These are phyloP conservation scores for Penicillium sp. DNA, from an alignment of 2,329 filamentous ascomycete species.

Conservation along the genomic window DNA sequence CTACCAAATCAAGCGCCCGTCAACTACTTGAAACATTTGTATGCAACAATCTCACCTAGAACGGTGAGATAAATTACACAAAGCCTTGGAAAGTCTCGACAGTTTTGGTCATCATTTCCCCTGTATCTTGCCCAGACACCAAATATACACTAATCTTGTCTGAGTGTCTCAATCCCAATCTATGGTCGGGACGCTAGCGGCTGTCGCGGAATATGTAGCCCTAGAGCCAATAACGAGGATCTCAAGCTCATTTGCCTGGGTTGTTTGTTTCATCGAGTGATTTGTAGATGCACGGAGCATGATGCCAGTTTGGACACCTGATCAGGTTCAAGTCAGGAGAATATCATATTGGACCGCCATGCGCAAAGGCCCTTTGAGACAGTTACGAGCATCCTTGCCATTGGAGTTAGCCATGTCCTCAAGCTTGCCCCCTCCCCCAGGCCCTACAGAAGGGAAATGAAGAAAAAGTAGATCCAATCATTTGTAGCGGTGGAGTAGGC, in stretches of 20 bases:
- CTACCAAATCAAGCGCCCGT: not conserved
- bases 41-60: not conserved
- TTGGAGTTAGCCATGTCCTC: not conserved
- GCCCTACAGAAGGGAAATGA: conserved; percentile 7
- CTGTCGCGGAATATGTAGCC: conserved; percentile 1
- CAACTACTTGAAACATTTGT: not conserved
- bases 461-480: conserved; percentile 19
- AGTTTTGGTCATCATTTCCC: not conserved
- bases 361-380: not conserved
- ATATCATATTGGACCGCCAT: not conserved
- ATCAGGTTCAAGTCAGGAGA: not conserved
- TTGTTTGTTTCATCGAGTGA: conserved; percentile 3
- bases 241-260: not conserved
- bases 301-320: not conserved
- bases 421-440: not conserved
- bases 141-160: not conserved
- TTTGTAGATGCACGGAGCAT: not conserved
- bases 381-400: not conserved
- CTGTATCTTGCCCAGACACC: not conserved
- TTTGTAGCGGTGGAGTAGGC: conserved; percentile 20
- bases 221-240: conserved; percentile 5
- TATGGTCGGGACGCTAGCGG: conserved; percentile 10
- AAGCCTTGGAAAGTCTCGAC: too few relatives aligned
- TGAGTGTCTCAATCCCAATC: not conserved
- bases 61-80: not conserved